Conservation (phyloP, 1,139 yeast genomes). For the Pneumocystis oryctolagi region DNA sequence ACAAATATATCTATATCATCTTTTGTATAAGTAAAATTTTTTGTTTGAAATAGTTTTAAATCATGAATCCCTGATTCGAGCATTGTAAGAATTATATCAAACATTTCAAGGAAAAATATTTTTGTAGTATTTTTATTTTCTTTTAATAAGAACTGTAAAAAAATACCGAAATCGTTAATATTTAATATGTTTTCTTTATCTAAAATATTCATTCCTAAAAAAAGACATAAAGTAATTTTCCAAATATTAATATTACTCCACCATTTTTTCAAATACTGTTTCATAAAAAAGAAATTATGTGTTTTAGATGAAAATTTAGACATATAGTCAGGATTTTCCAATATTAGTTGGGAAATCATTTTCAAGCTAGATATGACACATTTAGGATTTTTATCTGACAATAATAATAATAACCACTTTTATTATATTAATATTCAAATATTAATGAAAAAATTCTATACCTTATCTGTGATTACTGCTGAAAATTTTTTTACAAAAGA, state of each 20-base stretch:
- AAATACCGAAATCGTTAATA: slow-evolving; percentile 7
- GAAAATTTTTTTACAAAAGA: slow-evolving; percentile 31
- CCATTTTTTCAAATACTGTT: slow-evolving; percentile 32
- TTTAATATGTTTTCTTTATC: slow-evolving; percentile 4
- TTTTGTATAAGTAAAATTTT: not conserved
- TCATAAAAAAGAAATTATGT: slow-evolving; percentile 42
- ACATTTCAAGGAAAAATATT: slow-evolving; percentile 15
- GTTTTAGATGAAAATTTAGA: slow-evolving; percentile 33
- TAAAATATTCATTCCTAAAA: slow-evolving; percentile 17
- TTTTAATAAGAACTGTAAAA: slow-evolving; percentile 11
- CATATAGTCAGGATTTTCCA: slow-evolving; percentile 35
- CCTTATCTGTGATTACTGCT: slow-evolving; percentile 33
- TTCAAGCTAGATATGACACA: slow-evolving; percentile 37
- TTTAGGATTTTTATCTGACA: slow-evolving; percentile 30
- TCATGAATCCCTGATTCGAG: slow-evolving; percentile 14
- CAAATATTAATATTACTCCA: slow-evolving; percentile 31
- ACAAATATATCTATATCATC: not conserved
- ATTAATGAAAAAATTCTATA: slow-evolving; percentile 27
- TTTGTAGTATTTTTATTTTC: not conserved
- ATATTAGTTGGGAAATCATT: slow-evolving; percentile 35
- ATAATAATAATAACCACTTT: slow-evolving; percentile 42
- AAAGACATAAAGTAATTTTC: slow-evolving; percentile 16
- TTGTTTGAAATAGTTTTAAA: slow-evolving; percentile 5
- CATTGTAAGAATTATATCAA: slow-evolving; percentile 16
- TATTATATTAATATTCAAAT: not conserved